Conservation (phyloP, 768 basidiomycete genomes). For the Hemileccinum rubropunctum region DNA sequence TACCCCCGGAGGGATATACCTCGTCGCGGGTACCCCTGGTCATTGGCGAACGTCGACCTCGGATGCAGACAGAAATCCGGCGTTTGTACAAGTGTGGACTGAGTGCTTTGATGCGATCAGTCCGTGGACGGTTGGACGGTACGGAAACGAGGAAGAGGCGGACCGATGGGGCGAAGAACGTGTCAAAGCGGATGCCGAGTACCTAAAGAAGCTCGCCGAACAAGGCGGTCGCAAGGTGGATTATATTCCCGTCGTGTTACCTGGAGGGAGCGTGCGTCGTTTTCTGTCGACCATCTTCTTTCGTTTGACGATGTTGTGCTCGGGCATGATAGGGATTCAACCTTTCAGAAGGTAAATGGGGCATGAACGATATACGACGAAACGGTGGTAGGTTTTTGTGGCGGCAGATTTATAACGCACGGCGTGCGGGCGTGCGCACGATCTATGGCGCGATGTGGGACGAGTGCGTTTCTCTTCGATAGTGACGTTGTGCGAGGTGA, state of each 20-base stretch:
- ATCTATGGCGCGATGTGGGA: conserved; percentile 91
- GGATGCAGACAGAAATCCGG: conserved; percentile 69
- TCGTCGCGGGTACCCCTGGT: conserved; percentile 67
- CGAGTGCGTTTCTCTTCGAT: conserved; percentile 44
- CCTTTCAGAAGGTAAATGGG: conserved; percentile 67
- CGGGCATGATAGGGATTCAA: conserved; percentile 64
- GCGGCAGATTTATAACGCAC: conserved; percentile 72
- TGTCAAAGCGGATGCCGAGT: conserved; percentile 62
- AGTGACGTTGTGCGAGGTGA: too few relatives aligned
- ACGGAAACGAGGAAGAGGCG: conserved; percentile 54
- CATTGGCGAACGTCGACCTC: conserved; percentile 72
- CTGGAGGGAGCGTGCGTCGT: conserved; percentile 72
- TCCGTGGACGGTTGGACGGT: conserved; percentile 82
- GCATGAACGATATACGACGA: conserved; percentile 67
- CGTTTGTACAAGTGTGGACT: conserved; percentile 66
- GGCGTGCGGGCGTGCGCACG: conserved; percentile 54
- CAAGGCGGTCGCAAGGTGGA: conserved; percentile 54
- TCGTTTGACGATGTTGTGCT: neutral
- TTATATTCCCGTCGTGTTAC: conserved; percentile 82
- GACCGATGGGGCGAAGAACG: conserved; percentile 61
- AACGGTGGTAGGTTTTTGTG: conserved; percentile 77
- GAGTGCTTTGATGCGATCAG: conserved; percentile 78
- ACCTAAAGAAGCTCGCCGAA: conserved; percentile 50
- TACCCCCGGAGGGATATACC: conserved; percentile 72
- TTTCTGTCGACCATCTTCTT: neutral